phyloP scores from a whole-genome alignment of 352 stramenopile genomes.

The Pythium phragmiticola region DNA sequence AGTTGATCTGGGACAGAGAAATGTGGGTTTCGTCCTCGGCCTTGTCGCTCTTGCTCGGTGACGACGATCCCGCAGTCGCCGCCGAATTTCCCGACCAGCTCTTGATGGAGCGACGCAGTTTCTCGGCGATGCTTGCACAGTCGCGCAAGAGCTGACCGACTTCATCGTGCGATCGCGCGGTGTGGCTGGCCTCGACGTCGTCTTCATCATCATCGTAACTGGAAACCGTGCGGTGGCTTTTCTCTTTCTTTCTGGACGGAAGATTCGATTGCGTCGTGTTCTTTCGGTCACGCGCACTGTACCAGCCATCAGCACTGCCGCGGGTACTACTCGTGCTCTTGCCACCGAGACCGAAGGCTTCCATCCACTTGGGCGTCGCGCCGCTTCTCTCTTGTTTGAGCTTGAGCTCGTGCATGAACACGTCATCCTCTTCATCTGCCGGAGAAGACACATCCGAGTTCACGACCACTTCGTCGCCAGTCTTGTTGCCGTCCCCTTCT shows the following conservation, averaged over 20 bases:
- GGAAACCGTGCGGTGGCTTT: slow-evolving; percentile 6
- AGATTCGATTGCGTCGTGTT: slow-evolving; percentile 21
- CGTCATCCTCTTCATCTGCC: slow-evolving; percentile 37
- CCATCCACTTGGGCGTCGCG: slow-evolving; percentile 47
- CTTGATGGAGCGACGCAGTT: slow-evolving; percentile 57
- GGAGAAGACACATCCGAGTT: slow-evolving; percentile 53
- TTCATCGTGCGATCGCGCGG: slow-evolving; percentile 63
- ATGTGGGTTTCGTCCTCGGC: slow-evolving; percentile 46
- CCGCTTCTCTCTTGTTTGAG: slow-evolving; percentile 32
- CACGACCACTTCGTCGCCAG: slow-evolving; percentile 14
- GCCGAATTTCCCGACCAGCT: slow-evolving; percentile 44
- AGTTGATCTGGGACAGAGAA: slow-evolving; percentile 50
- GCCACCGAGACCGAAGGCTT: slow-evolving; percentile 34
- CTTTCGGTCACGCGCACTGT: slow-evolving; percentile 23
- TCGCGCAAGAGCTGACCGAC: slow-evolving; percentile 64
- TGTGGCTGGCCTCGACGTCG: slow-evolving; percentile 50
- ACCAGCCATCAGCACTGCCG: slow-evolving; percentile 22
- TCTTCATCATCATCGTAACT: slow-evolving; percentile 32
- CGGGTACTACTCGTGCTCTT: slow-evolving; percentile 5
- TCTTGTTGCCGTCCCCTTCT: slow-evolving; percentile 24
- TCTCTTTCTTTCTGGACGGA: slow-evolving; percentile 8
- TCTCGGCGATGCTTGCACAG: slow-evolving; percentile 59
- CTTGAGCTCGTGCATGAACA: slow-evolving; percentile 33
- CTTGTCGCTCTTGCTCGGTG: slow-evolving; percentile 35
- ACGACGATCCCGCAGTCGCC: slow-evolving; percentile 20